Base-by-base conservation (phyloP, 495 filamentous ascomycete genomes). In the Aspergillus indologenus region DNA sequence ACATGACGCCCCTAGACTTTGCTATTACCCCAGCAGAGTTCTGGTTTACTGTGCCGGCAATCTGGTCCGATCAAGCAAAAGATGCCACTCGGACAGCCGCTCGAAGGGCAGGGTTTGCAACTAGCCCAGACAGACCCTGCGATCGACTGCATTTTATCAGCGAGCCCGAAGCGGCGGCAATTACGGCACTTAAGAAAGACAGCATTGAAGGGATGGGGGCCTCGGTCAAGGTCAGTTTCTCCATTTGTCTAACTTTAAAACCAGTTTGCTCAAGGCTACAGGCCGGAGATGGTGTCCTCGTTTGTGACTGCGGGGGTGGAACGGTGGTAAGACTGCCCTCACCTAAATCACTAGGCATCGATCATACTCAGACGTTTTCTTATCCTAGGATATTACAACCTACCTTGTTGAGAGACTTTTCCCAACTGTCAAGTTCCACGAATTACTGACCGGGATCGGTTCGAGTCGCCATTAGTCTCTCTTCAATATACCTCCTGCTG, bases 121-220 rank as follows among this genome's bases (percentile, higher is more conserved):
- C 19, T 6, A 60, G 21, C 15, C 1, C 21, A 7, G 68, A 65
- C 7, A 47, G 65, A 1, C 42, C 57, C 8, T 8, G 12, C 1
- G 65, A 70, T 29, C 71, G 63, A 18, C 68, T 83, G 44, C 70
- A 71, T 45, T 59, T 86, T 26, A 79, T 86, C n/a, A 79, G 75
- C 5, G 84, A 87, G 64, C 85, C 83, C 0, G 84, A 85, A 65
- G 83, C 82, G 0, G 83, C 83, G 0, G 60, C 61, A 1, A 42
- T 62, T 2, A 53, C 63, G 6, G 52, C 45, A 0, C 46, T 67
- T 22, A 49, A 21, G 18, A 57, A 54, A 29, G 49, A 57, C 15
- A 22, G 54, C 4, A 53, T n/a, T 34, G 19, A 24, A 8, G 11
- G 15, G 17, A 34, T 42, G 0, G 53, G 31, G 20, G 53, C 46